Evolutionary conservation across 345 rosid species (phyloP).

Genomic region (Eucalyptus dawsonii): DNA sequence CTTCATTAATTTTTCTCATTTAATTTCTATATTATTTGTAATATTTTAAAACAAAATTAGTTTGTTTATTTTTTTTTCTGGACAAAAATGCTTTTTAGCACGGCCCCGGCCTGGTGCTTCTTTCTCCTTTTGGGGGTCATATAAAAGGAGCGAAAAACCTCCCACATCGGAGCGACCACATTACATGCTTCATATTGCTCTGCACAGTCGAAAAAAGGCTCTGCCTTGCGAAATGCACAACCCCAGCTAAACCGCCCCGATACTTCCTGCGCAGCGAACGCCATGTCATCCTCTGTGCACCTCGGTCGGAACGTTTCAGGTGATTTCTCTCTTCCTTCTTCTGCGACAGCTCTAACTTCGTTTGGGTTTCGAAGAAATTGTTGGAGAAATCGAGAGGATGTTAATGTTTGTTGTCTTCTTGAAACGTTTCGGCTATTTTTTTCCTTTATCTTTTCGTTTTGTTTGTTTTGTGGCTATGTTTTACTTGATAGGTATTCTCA

Average conservation of each 20-base stretch:
- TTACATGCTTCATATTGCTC: not conserved
- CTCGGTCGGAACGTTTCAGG: not conserved
- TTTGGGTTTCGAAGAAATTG: not conserved
- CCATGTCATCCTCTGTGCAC: not conserved
- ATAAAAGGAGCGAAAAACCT: not conserved
- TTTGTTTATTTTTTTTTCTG: not conserved
- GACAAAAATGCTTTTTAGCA: not conserved
- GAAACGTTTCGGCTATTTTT: not conserved
- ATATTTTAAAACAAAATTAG: not conserved
- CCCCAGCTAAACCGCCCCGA: not conserved
- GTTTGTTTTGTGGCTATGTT: not conserved
- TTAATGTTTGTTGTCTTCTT: not conserved
- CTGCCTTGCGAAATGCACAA: not conserved
- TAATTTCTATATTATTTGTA: not conserved
- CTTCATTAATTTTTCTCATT: not conserved
- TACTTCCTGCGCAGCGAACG: not conserved
- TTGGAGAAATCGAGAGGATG: not conserved
- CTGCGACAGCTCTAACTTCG: not conserved
- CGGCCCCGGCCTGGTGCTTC: not conserved
- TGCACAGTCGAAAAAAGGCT: not conserved
- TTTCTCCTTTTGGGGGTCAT: not conserved
- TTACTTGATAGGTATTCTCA: not conserved
- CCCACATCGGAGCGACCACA: not conserved
- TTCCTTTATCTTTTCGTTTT: not conserved
- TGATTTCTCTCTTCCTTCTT: not conserved